Evolutionary conservation across 768 basidiomycete species (phyloP), one percentile per base, ranked within the genome.

Genomic region (Holtermanniella nyarrowii): DNA sequence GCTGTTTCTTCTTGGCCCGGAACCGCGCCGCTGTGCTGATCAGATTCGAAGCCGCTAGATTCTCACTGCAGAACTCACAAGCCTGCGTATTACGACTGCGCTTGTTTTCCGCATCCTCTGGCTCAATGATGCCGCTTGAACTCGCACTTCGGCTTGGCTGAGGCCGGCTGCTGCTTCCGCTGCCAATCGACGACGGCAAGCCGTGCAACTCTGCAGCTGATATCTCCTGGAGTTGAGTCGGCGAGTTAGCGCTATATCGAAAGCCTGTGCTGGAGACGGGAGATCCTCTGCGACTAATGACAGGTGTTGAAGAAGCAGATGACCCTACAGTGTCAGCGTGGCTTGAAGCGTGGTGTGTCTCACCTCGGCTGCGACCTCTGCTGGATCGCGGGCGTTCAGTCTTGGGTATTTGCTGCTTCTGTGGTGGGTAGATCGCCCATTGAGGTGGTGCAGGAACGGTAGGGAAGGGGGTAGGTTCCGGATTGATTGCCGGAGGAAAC

Each of bases 11-110:
- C 44, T 62, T 62, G 10, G 56, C 56, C 11, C 60, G 23, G 48
- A 62, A 62, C 26, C 56, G 55, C 14, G 60, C 60, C 22, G 60
- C 60, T 59, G 54, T 53, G 18, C 18, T 27, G 27, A 14, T 23
- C 41, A 14, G 16, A n/a, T 13, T 13, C 12, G 44, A 37, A 37
- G 39, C 18, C 13, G 22, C 3, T 5, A 26, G n/a, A 27, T 16
- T 4, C 25, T 16, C 44, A 10, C 26, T 27, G 5, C 41, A 3
- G 20, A 14, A 47, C 59, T 52, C 43, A 60, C 59, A 60, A 11
- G 59, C 59, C 23, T 50, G 26, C 16, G 59, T 60, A 49, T 60
- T 60, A 2, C 59, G 48, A 14, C 46, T 43, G 24, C 59, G 46
- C 40, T 60, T 60, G 27, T 60, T 55, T 25, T 60, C 59, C 13